phyloP scores from a whole-genome alignment of 2,329 filamentous ascomycete genomes.

The Paramyrothecium sp. region DNA sequence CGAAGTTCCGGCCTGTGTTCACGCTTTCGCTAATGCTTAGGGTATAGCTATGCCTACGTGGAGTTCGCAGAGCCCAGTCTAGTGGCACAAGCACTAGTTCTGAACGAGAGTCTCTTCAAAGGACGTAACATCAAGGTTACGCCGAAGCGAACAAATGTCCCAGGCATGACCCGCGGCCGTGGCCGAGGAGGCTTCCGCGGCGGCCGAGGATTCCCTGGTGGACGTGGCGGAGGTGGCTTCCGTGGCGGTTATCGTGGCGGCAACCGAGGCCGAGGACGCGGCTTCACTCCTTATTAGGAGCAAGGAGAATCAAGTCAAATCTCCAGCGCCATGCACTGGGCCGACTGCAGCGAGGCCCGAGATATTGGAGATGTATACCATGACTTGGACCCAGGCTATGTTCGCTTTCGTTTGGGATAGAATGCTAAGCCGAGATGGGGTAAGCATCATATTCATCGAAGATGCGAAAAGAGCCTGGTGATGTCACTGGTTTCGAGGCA shows the following conservation, averaged over 20 bases:
- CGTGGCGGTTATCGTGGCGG: slow-evolving; percentile 65
- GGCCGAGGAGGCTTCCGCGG: slow-evolving; percentile 55
- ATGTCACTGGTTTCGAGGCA: no score
- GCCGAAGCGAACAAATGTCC: slow-evolving; percentile 94
- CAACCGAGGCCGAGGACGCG: slow-evolving; percentile 64
- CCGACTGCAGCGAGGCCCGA: slow-evolving; percentile 11
- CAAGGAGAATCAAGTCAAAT: slow-evolving; percentile 26
- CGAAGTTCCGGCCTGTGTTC: not conserved
- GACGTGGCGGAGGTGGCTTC: slow-evolving; percentile 46
- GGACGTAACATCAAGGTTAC: slow-evolving; percentile 92
- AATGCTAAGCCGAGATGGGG: not conserved
- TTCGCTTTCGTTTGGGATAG: not conserved
- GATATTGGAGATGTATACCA: not conserved
- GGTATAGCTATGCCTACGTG: slow-evolving; percentile 88
- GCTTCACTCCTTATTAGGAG: slow-evolving; percentile 63
- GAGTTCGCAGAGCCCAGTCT: slow-evolving; percentile 94
- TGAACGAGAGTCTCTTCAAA: slow-evolving; percentile 96
- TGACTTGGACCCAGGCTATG: not conserved
- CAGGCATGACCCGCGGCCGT: slow-evolving; percentile 82
- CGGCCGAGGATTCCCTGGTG: slow-evolving; percentile 50
- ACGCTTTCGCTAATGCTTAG: slow-evolving; percentile 12
- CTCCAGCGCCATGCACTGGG: slow-evolving; percentile 8
- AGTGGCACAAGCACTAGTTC: slow-evolving; percentile 87
- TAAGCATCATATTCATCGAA: not conserved
- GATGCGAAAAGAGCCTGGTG: not conserved